phyloP scores from a whole-genome alignment of 1,284 basidiomycete genomes.

The Trichosporon asahii region DNA sequence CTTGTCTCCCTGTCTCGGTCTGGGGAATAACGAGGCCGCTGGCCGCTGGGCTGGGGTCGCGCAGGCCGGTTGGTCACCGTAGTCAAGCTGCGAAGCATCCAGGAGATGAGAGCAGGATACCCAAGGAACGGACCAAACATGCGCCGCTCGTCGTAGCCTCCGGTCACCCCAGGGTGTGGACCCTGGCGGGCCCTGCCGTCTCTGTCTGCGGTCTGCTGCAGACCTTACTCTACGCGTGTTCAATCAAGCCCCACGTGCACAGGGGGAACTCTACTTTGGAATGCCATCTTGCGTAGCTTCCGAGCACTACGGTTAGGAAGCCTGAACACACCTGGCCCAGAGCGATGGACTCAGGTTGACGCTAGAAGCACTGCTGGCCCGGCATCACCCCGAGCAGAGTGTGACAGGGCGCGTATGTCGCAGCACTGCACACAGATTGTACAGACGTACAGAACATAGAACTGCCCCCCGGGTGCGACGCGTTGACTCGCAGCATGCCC shows the following conservation, averaged over 20 bases:
- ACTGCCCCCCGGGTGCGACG: too few relatives aligned
- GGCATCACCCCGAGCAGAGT: not conserved
- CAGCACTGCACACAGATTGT: not conserved
- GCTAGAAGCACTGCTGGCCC: not conserved
- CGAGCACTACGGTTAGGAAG: not conserved
- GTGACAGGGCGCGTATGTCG: not conserved
- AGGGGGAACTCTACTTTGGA: not conserved
- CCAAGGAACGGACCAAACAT: slow-evolving; percentile 1
- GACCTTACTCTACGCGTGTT: not conserved
- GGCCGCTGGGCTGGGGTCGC: not conserved
- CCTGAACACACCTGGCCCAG: not conserved
- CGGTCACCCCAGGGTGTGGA: not conserved
- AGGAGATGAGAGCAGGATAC: not conserved
- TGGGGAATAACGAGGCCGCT: not conserved
- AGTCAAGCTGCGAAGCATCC: not conserved
- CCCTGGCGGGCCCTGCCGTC: not conserved
- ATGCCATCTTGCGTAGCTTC: not conserved
- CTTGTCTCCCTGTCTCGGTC: not conserved
- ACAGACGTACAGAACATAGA: too few relatives aligned
- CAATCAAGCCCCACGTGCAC: not conserved
- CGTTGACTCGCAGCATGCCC: not conserved
- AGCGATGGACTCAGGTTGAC: not conserved
- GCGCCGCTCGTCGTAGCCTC: not conserved
- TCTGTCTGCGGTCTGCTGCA: not conserved
- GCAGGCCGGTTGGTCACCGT: not conserved